Conservation (phyloP, 208 protist genomes). For the Trypanosoma scelopori region DNA sequence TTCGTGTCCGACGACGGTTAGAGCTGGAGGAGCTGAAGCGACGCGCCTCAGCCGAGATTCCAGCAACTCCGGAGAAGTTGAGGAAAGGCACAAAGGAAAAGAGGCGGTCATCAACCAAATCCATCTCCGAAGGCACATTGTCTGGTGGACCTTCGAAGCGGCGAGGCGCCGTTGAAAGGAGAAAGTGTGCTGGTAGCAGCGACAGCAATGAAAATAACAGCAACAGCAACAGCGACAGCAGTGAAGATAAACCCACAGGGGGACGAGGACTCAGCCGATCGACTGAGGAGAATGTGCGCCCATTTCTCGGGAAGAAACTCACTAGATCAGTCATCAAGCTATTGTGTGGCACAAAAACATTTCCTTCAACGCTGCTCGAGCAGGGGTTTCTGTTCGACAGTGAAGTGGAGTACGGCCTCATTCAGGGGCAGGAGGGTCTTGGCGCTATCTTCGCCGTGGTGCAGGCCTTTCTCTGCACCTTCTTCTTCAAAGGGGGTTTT, state of each 20-base stretch:
- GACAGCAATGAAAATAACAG: conserved; percentile 9
- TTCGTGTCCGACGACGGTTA: conserved; percentile 69
- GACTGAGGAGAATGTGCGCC: conserved; percentile 1
- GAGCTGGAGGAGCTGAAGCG: conserved; percentile 47
- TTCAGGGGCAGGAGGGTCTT: conserved; percentile 59
- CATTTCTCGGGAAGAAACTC: conserved; percentile 27
- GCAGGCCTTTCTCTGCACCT: conserved; percentile 65
- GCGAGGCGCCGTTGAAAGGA: conserved; percentile 1
- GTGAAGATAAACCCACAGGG: background rate
- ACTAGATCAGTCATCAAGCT: conserved; percentile 42
- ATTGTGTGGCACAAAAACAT: conserved; percentile 38
- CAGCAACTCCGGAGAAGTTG: conserved; percentile 48
- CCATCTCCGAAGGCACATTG: conserved; percentile 6
- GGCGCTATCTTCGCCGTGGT: conserved; percentile 65
- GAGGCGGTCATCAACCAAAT: conserved; percentile 17
- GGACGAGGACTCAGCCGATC: conserved; percentile 1
- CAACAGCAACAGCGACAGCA: conserved; percentile 9
- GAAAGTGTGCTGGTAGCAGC: background rate
- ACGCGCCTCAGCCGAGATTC: conserved; percentile 36
- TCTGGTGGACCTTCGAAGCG: background rate
- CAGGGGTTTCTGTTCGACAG: conserved; percentile 77
- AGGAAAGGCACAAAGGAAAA: conserved; percentile 33
- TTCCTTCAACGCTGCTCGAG: conserved; percentile 41
- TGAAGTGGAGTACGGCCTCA: conserved; percentile 56
- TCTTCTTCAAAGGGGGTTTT: conserved; percentile 63